Conservation (phyloP, 176 grass and related monocot genomes). For the Sorghum bicolor region DNA sequence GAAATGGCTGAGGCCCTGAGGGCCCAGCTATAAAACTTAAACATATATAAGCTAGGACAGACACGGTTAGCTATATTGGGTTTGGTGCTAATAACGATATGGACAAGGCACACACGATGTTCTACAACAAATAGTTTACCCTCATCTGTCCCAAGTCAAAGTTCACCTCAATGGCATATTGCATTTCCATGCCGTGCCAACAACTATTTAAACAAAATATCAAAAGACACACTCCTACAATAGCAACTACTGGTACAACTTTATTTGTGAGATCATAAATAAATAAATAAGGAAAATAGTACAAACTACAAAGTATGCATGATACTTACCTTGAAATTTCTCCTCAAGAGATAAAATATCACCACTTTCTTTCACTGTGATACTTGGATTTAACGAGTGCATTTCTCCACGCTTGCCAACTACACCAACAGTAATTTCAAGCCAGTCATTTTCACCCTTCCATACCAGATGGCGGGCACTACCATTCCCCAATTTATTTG, state of each 20-base stretch:
- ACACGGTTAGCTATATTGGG: background rate
- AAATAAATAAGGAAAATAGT: background rate
- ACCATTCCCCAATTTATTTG: slow-evolving; percentile 48
- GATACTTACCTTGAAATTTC: slow-evolving; percentile 82
- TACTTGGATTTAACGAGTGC: slow-evolving; percentile 83
- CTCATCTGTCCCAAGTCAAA: background rate
- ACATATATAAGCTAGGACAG: background rate
- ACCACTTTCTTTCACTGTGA: slow-evolving; percentile 91
- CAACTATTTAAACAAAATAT: background rate
- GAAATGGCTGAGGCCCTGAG: background rate
- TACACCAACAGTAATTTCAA: slow-evolving; percentile 89
- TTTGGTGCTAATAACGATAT: background rate
- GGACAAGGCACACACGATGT: background rate
- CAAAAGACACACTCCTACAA: background rate
- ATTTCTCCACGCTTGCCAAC: slow-evolving; percentile 74
- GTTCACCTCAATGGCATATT: background rate
- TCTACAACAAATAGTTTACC: background rate
- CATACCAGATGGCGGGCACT: slow-evolving; percentile 54
- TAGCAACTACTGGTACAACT: background rate
- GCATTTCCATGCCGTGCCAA: background rate
- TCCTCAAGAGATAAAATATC: slow-evolving; percentile 97
- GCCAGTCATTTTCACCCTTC: slow-evolving; percentile 74
- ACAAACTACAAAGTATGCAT: background rate
- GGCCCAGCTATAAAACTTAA: background rate
- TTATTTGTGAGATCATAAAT: background rate